Evolutionary conservation across 805 yeast species (phyloP), one percentile per base, ranked within the genome.

Genomic region (Yamadazyma philogaea): DNA sequence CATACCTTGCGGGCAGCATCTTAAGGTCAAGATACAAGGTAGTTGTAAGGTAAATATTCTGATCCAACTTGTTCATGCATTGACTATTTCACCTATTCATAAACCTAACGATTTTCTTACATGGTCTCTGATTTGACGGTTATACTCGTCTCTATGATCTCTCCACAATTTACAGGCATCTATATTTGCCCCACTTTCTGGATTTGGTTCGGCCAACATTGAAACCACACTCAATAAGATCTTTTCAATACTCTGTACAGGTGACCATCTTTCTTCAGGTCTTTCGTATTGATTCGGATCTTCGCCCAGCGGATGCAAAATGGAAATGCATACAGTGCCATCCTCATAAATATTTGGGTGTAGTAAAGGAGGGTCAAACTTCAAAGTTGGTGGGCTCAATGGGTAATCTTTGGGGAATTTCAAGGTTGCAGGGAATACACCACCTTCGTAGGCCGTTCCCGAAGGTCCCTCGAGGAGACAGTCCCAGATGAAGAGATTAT

Each of bases 261-360:
- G 99, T 6, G 95, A 86, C 99, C 99, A 93, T 51, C 99, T 72
- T 66, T 93, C 99, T 53, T 90, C 95, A 0, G 98, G 96, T 22
- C 87, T 66, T 63, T 93, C 99, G 65, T 93, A 93, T 75, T 84
- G 89, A 61, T 89, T 79, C 16, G 99, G 98, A 63, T 93, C 99
- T 54, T 90, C 96, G 8, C 99, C 99, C 1, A 98, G 96, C 1
- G 96, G 81, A 60, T 93, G 99, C 50, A 93, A 71, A 38, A 93
- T 93, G 12, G 96, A 87, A 39, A 93, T 93, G 63, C 99, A 93
- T 3, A 93, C 99, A 18, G 87, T 87, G 2, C 99, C 99, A 57
- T 90, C 96, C 39, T 86, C 80, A 61, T 91, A 93, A 42, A 93
- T 81, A 63, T 93, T 93, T 18, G 99, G 99, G 62, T 93, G 99